Conservation (phyloP, 352 stramenopile genomes). For the Pythium myriotylum region DNA sequence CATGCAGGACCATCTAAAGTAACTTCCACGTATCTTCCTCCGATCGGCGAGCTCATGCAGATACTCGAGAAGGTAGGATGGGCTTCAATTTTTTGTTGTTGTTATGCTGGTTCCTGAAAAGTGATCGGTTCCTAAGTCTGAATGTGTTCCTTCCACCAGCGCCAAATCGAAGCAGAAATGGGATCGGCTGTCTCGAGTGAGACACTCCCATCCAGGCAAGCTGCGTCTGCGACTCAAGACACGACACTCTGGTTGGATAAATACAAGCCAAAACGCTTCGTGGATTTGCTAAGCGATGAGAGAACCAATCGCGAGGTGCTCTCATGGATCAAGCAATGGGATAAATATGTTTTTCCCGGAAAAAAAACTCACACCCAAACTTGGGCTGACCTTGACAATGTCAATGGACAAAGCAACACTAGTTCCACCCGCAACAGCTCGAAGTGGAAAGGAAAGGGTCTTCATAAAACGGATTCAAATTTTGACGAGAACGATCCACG, state of each 20-base stretch:
- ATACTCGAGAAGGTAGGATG: slow-evolving; percentile 46
- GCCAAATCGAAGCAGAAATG: slow-evolving; percentile 66
- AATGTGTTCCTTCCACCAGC: no score
- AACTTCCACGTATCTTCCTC: slow-evolving; percentile 34
- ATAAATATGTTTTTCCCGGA: slow-evolving; percentile 93
- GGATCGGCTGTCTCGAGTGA: slow-evolving; percentile 31
- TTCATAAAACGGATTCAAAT: slow-evolving; percentile 11
- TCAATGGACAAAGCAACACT: slow-evolving; percentile 13
- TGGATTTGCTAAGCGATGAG: slow-evolving; percentile 96
- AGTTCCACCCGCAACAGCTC: slow-evolving; percentile 1
- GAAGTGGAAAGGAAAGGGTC: slow-evolving; percentile 18
- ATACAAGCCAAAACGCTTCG: slow-evolving; percentile 94
- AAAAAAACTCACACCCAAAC: slow-evolving; percentile 44
- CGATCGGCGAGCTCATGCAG: slow-evolving; percentile 63
- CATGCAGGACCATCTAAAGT: slow-evolving; percentile 14
- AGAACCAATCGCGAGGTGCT: slow-evolving; percentile 97
- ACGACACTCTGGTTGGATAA: slow-evolving; percentile 95
- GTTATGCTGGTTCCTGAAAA: slow-evolving; percentile 4
- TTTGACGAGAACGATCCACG: slow-evolving; percentile 47
- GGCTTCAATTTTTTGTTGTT: not conserved
- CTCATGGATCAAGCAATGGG: slow-evolving; percentile 94
- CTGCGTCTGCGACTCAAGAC: slow-evolving; percentile 13
- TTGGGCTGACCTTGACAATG: slow-evolving; percentile 20
- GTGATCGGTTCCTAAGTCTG: no score
- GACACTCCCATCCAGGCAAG: not conserved